Base-by-base conservation (phyloP, 2,329 filamentous ascomycete species). In the Parastagonospora avenae region DNA sequence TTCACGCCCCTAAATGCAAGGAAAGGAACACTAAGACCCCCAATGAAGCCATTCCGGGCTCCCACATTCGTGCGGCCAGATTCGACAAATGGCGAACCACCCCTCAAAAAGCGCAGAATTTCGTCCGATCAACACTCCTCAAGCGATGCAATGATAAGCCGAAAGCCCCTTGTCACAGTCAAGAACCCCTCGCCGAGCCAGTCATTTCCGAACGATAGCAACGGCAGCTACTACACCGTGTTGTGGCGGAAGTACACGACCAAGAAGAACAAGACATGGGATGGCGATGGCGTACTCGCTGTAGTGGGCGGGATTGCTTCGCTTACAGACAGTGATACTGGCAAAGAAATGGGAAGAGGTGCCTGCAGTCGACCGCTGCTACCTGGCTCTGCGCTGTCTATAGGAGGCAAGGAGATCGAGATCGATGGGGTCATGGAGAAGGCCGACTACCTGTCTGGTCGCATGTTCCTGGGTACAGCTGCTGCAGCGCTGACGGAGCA, bases 231-330 rank as follows among this genome's bases (percentile, higher is more conserved):
- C 53, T 80, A 77, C 47, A 74, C 67, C 0, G 78, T 80, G 0
- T 53, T 80, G 12, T 80, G 78, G 87, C 83, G 88, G 15, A 89
- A 88, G 69, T 83, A 81, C 44, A 89, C 86, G 0, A 82, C 77
- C 5, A 90, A 89, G 70, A 91, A 90, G 73, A 84, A 90, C 71
- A 90, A 90, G 68, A 90, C 86, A 4, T 91, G 88, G 87, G 87
- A 90, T 63, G 87, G 87, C 2, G 88, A 91, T 71, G 88, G 86
- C 1, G 78, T 89, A 2, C 76, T 90, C 8, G 77, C 79, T 4
- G 77, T 87, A 3, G 72, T 76, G 2, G 80, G 78, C 31, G 85
- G 85, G 4, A 82, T 81, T 63, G 85, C 82, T 4, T 79, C 77
- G 46, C 76, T 90, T 12, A 82, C 85, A 52, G 85, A 90, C 66